Evolutionary conservation across 2,329 filamentous ascomycete genomes (phyloP).

Genomic region (Ophiocordyceps robertsii): DNA sequence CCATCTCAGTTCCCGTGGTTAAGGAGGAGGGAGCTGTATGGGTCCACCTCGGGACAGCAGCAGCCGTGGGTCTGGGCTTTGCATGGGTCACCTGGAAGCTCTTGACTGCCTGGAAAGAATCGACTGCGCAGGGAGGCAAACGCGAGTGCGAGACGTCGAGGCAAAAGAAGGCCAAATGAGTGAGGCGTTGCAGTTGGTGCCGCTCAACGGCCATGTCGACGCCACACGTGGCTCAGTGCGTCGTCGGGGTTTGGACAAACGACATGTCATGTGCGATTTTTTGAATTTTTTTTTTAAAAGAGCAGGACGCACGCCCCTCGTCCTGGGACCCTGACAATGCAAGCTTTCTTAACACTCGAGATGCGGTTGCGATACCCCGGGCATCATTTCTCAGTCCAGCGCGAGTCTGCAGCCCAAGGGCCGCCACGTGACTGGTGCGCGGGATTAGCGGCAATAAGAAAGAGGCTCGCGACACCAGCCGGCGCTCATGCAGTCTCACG

Average conservation of each 20-base stretch:
- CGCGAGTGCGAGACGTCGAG: constrained; percentile 6
- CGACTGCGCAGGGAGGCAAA: constrained; percentile 1
- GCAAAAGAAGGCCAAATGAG: constrained; percentile 11
- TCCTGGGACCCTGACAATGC: no score
- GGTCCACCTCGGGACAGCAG: constrained; percentile 41
- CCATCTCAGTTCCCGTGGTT: constrained; percentile 52
- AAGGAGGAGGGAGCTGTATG: constrained; percentile 34
- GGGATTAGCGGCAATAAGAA: constrained; percentile 5
- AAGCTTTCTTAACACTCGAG: no score
- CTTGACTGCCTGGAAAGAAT: constrained; percentile 4
- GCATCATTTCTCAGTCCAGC: neutral
- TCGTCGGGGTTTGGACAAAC: no score
- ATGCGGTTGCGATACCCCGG: no score
- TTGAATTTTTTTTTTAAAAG: no score
- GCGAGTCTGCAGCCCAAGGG: neutral
- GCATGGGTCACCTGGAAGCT: constrained; percentile 56
- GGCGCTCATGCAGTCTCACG: no score
- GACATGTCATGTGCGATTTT: no score
- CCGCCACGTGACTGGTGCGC: constrained; percentile 2
- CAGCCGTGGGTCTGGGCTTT: constrained; percentile 49
- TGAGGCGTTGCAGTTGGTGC: neutral
- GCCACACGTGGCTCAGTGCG: no score
- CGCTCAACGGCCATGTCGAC: no score
- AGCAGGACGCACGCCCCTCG: no score
- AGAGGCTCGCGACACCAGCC: neutral